Conservation (phyloP, 1,284 basidiomycete species). For the Trametes polyzona region DNA sequence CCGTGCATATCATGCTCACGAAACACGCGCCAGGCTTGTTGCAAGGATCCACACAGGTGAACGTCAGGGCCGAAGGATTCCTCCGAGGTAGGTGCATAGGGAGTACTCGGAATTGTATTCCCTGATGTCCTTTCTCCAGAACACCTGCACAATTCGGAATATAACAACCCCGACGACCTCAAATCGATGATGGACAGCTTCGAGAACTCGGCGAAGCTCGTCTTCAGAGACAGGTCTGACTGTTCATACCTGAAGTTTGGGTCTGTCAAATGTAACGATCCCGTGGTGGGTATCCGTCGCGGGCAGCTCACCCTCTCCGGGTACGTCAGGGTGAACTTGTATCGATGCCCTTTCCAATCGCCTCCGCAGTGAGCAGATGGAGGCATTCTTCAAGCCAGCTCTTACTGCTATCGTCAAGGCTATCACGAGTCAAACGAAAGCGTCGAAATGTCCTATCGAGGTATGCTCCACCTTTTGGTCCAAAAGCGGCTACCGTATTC, state of each 20-base stretch:
- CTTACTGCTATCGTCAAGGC: conserved; percentile 38
- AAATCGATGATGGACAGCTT: conserved; percentile 42
- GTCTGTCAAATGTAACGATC: conserved; percentile 40
- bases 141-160: conserved; percentile 40
- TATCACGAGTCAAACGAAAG: conserved; percentile 36
- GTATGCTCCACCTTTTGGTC: background rate
- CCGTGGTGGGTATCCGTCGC: conserved; percentile 40
- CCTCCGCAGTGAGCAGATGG: conserved; percentile 35
- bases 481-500: background rate
- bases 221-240: conserved; percentile 41
- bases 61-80: conserved; percentile 35
- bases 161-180: conserved; percentile 38
- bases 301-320: conserved; percentile 45
- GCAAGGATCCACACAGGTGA: conserved; percentile 32
- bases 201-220: conserved; percentile 45
- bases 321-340: conserved; percentile 28
- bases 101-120: background rate
- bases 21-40: conserved; percentile 30
- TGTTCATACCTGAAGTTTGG: conserved; percentile 48
- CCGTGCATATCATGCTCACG: too few relatives aligned
- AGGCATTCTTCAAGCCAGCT: conserved; percentile 46
- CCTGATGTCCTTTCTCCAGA: conserved; percentile 28
- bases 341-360: background rate
- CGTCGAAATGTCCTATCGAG: background rate
- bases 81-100: conserved; percentile 30